Conservation (phyloP, 108 stramenopile species). For the Licmophora abbreviata region DNA sequence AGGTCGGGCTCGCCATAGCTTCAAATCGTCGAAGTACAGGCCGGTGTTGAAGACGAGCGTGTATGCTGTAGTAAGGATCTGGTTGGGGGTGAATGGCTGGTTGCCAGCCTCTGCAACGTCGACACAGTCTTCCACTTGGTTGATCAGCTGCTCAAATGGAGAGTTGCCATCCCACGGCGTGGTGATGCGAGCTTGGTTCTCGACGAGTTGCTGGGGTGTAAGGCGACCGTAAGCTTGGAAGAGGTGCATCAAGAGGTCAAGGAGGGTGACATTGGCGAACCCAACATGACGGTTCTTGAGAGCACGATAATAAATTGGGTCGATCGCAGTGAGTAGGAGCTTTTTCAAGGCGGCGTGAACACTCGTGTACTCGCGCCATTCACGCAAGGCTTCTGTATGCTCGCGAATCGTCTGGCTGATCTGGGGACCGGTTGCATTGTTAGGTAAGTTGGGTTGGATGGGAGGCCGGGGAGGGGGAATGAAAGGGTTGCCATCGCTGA, state of each 20-base stretch:
- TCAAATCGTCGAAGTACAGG: background rate
- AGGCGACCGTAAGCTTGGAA: slow-evolving; percentile 13
- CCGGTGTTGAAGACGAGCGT: background rate
- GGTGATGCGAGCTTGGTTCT: background rate
- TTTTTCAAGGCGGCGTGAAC: slow-evolving; percentile 1
- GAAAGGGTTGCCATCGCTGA: background rate
- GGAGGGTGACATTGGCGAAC: slow-evolving; percentile 1
- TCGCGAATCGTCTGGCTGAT: background rate
- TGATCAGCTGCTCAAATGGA: slow-evolving; percentile 16
- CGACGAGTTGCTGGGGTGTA: slow-evolving; percentile 10
- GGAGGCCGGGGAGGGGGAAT: background rate
- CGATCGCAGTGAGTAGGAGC: slow-evolving; percentile 8
- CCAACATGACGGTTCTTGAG: slow-evolving; percentile 4
- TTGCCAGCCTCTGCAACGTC: slow-evolving; percentile 7
- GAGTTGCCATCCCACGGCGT: slow-evolving; percentile 7
- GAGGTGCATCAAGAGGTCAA: slow-evolving; percentile 10
- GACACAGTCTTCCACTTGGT: slow-evolving; percentile 1
- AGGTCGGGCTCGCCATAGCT: background rate
- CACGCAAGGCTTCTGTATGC: background rate
- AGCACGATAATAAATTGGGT: background rate
- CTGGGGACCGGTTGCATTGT: slow-evolving; percentile 4
- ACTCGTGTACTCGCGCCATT: slow-evolving; percentile 4
- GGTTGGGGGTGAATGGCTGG: background rate
- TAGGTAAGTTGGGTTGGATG: background rate
- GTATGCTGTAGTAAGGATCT: slow-evolving; percentile 1